Evolutionary conservation across 768 basidiomycete genomes (phyloP), one percentile per base, ranked within the genome.

Genomic region (Ramaria sp.): DNA sequence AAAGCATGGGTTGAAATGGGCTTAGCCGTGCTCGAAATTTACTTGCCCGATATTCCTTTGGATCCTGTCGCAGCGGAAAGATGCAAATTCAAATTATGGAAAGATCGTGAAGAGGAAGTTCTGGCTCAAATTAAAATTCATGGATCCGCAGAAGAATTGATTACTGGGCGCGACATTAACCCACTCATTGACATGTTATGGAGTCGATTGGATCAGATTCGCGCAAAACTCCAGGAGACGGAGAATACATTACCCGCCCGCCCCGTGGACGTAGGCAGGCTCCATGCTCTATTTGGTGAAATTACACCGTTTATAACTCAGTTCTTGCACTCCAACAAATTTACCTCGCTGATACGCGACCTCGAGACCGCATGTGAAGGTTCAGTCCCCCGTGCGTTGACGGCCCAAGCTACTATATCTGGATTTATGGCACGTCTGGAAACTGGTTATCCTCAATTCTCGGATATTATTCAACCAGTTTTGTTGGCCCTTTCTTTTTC

Each of bases 31-130:
- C 64, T 91, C 22, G 72, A 83, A 3, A 75, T 94, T 18, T 84
- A 85, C 62, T 73, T 98, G 37, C 92, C 96, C 0, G 78, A 90
- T 64, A 70, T 79, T 1, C 91, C 94, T 2, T 69, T 97, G 48
- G 96, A 99, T 65, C 96, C 96, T 25, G 81, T 83, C 6, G 81
- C 81, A 22, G 75, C 83, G 32, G 73, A 81, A 52, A 73, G 70
- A 49, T 76, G 71, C 47, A 69, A 71, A 0, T 61, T 62, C 1
- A 65, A 70, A 28, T 78, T 81, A 27, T 72, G 75, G 63, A 61
- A 64, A 27, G 62, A 71, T 48, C 72, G 80, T 52, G 60, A 69
- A 30, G 59, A 63, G 1, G 61, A 70, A 24, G 59, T 88, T 3
- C 57, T 62, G 3, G 66, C 68, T 2, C 80, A 88, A 65, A 63